These are phyloP conservation scores for Urochloa ruziziensis DNA, from an alignment of 176 grass and related monocot genomes.

Conservation along the genomic window DNA sequence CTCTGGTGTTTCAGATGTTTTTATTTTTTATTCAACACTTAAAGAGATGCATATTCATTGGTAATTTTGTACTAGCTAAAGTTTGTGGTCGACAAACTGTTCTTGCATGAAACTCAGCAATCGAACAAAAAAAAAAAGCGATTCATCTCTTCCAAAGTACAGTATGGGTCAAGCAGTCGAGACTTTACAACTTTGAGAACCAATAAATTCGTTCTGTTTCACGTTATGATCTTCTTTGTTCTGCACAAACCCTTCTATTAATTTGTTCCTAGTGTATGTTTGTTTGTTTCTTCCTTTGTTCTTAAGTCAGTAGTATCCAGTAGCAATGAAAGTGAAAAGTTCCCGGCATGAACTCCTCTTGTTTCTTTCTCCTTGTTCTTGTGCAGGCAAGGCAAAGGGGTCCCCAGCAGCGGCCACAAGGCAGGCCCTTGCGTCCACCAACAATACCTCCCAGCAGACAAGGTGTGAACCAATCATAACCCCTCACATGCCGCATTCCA, in stretches of 20 bases:
- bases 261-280: not conserved
- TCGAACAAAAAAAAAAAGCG: not conserved
- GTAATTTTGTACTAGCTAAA: not conserved
- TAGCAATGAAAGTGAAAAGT: slow-evolving; percentile 22
- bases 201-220: not conserved
- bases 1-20: not conserved
- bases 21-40: not conserved
- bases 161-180: not conserved
- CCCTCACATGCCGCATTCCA: slow-evolving; percentile 17
- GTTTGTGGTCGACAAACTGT: not conserved
- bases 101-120: not conserved
- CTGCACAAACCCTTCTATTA: not conserved
- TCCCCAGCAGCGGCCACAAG: slow-evolving; percentile 29
- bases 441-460: slow-evolving; percentile 44
- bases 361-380: slow-evolving; percentile 32
- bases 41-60: not conserved
- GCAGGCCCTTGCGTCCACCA: slow-evolving; percentile 42
- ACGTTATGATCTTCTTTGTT: not conserved
- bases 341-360: slow-evolving; percentile 27
- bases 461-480: slow-evolving; percentile 48
- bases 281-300: slow-evolving; percentile 9
- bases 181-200: not conserved
- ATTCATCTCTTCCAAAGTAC: not conserved
- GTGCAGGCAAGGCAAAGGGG: slow-evolving; percentile 44
- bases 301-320: not conserved